Evolutionary conservation across 768 basidiomycete genomes (phyloP), one percentile per base, ranked within the genome.

Genomic region (Boletus barrowsii): DNA sequence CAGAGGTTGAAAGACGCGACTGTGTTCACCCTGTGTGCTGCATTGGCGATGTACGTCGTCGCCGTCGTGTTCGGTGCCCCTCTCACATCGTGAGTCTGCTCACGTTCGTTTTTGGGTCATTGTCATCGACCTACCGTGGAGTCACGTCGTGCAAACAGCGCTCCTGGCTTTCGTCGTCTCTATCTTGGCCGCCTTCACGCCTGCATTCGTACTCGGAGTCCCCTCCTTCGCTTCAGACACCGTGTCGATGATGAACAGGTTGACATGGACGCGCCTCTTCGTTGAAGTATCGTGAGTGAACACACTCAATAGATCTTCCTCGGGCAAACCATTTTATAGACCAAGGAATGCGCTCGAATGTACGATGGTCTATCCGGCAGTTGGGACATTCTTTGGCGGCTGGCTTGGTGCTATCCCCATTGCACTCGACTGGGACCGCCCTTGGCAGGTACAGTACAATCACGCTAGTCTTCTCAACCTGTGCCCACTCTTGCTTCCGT

Each of bases 351-450:
- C 85, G 4, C 65, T 90, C 26, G 96, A 98, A 68, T 76, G 87
- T 49, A 83, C 84, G 0, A 68, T 96, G 20, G 80, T 95, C 17
- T 93, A 90, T 62, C 91, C 96, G 15, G 80, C 82, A 11, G 63
- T 87, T 24, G 91, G 91, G 39, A 75, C 89, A 0, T 59, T 88
- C 41, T 29, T 86, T 18, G 96, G 95, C 6, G 77, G 81, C 42
- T 97, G 93, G 95, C 35, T 80, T 14, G 94, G 93, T 15, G 83
- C 81, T 10, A 76, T 95, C 43, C 90, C 93, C 3, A 86, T 94
- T 43, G 89, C 92, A 0, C 82, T 98, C 17, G 96, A 98, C 72
- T 98, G 96, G 96, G 94, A 94, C 65, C 81, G 93, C 36, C 92
- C 95, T 8, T 98, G 95, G 95, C 96, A 98, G 87, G 93, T 90